Base-by-base conservation (phyloP, 805 yeast genomes). In the Monosporozyma servazzii region DNA sequence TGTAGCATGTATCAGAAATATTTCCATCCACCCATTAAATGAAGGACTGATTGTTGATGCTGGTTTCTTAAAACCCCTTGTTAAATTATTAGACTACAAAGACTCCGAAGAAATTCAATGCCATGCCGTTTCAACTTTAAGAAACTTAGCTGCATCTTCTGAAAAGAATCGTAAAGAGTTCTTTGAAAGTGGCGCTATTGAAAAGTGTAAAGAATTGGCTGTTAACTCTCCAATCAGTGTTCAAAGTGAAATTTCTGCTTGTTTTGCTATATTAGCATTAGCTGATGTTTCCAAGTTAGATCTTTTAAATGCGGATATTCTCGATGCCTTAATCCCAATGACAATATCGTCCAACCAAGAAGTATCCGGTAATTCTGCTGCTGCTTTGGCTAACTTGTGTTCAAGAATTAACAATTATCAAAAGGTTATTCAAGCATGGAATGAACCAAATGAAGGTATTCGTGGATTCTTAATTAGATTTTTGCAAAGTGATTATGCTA, bases 361-460 rank as follows among this genome's bases (percentile, higher is more conserved):
- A 70, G 97, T 93, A 17, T 93, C 96, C 68, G 99, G 99, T 52
- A 93, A 93, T 69, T 86, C 96, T 2, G 99, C 98, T 15, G 99
- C 99, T 37, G 98, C 99, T 1, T 77, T 93, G 58, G 99, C 99
- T 30, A 93, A 93, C 65, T 74, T 93, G 60, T 88, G 96, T 58
- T 89, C 97, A 4, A 81, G 96, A 70, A 88, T 91, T 37, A 79
- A 79, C 60, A 90, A 88, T 60, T 90, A 90, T 68, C 77, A 82
- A 53, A 82, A 84, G 56, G 87, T 93, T 54, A 76, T 88, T 52
- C 77, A 80, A 50, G 78, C 82, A 57, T 93, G 97, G 95, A 73
- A 78, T 21, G 73, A 73, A 53, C 95, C 96, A 43, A 79, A 78
- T 48, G 89, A 88, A 53, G 98, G 98, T 52, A 84, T 93, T 53